These are phyloP conservation scores for Telopea speciosissima DNA, from an alignment of 177 flowering plant species.

Conservation along the genomic window DNA sequence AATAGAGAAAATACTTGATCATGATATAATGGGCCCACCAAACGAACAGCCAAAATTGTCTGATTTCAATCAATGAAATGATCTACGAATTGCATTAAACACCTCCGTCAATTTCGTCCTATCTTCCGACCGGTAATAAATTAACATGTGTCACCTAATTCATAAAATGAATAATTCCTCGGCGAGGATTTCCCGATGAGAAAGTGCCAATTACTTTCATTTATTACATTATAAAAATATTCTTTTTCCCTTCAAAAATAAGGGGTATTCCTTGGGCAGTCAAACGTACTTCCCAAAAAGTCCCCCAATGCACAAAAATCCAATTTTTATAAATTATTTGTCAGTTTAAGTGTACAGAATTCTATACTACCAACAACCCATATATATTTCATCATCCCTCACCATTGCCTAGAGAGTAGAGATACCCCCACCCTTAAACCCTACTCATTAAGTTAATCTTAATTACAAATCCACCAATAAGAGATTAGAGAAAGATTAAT, in stretches of 20 bases:
- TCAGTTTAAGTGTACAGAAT: conserved; percentile 14
- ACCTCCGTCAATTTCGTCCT: conserved; percentile 5
- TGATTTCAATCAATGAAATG: neutral
- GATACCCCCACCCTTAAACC: neutral
- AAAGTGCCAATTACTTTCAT: neutral
- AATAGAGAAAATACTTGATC: too few relatives aligned
- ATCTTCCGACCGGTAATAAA: neutral
- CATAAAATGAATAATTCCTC: neutral
- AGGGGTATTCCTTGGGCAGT: conserved; percentile 1
- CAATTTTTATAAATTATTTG: neutral
- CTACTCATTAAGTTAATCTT: neutral
- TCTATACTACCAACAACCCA: conserved; percentile 9
- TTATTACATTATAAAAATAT: neutral
- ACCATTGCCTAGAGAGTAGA: neutral
- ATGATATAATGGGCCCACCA: too few relatives aligned
- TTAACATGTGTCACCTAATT: too few relatives aligned
- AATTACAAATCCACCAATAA: neutral
- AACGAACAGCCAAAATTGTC: neutral
- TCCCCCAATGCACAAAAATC: neutral
- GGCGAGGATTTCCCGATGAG: conserved; percentile 4
- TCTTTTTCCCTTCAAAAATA: neutral
- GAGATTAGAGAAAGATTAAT: neutral
- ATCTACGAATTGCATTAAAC: too few relatives aligned
- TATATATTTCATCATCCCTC: conserved; percentile 1
- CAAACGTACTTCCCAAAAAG: conserved; percentile 11